phyloP scores from a whole-genome alignment of 2,329 filamentous ascomycete genomes.

The Coniochaeta pulveracea region DNA sequence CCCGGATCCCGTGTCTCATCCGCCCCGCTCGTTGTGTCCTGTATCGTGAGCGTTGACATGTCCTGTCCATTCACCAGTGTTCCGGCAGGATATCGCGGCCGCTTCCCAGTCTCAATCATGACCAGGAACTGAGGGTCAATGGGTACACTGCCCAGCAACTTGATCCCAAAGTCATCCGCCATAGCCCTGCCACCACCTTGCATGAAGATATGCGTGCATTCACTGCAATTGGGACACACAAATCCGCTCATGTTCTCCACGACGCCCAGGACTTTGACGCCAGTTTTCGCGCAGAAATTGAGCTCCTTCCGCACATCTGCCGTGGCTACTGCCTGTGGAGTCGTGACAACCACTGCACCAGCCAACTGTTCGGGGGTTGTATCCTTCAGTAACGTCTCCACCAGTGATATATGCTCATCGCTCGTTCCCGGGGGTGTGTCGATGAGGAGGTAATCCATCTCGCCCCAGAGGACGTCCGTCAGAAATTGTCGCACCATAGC shows the following conservation, averaged over 20 bases:
- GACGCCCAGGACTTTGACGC: conserved; percentile 71
- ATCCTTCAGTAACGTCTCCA: conserved; percentile 66
- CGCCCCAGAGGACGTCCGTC: conserved; percentile 78
- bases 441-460: conserved; percentile 84
- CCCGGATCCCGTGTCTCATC: conserved; percentile 23
- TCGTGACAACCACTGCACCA: conserved; percentile 90
- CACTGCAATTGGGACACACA: conserved; percentile 67
- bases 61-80: conserved; percentile 49
- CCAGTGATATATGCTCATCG: conserved; percentile 92
- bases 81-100: conserved; percentile 58
- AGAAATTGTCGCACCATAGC: conserved; percentile 98
- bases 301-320: conserved; percentile 91
- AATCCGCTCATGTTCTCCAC: conserved; percentile 96
- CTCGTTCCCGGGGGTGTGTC: conserved; percentile 94
- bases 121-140: conserved; percentile 89
- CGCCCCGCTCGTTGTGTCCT: conserved; percentile 13
- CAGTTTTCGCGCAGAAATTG: conserved; percentile 83
- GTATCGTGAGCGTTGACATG: conserved; percentile 25
- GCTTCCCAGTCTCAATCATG: conserved; percentile 63
- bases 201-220: conserved; percentile 89
- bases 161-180: conserved; percentile 75
- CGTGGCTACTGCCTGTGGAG: conserved; percentile 86
- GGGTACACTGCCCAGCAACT: conserved; percentile 76
- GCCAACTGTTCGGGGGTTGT: conserved; percentile 58
- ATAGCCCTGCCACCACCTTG: conserved; percentile 83